Evolutionary conservation across 1,284 basidiomycete genomes (phyloP), one percentile per base, ranked within the genome.

Genomic region (Veloporphyrellus conicus): DNA sequence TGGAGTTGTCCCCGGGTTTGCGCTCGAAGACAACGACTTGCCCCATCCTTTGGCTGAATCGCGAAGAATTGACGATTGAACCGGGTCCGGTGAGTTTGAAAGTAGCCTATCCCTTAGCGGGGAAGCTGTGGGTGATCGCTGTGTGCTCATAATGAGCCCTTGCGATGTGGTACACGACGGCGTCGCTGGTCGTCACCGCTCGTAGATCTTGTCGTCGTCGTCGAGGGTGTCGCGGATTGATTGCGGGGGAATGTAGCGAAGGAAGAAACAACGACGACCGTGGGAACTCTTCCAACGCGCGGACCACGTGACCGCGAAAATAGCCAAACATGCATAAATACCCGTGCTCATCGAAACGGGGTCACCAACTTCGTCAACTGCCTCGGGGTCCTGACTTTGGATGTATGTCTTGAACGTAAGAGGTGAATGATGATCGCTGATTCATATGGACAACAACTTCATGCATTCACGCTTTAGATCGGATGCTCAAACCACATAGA

Each of bases 11-110:
- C 74, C 68, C 18, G 71, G 63, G 37, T 63, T 68, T 18, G 71
- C 68, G 36, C 60, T 58, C 14, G 69, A 57, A 15, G 74, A 68
- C 16, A 74, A 70, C 9, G 67, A 63, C 33, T 64, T 67, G 34
- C 64, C 68, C 79, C 79, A 62, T 54, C 77, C 79, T 67, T 77
- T 71, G 32, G 76, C 79, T 32, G 79, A 80, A 54, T 81, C 76
- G 48, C 78, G 75, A 54, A 74, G 67, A 51, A 81, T 80, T n/a
- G 76, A 78, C 27, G 72, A 78, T 60, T 81, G 82, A 58, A 79
- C 74, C 43, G 76, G 75, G 61, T 85, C 82, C 18, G 81, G 75
- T 35, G 82, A 74, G 59, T 81, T 82, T 43, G 79, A 79, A 57
- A 78, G 71, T n/a, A 78, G 70, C 47, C 79, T 75, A 57, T 84